These are phyloP conservation scores for Mycena olivaceomarginata DNA, from an alignment of 768 basidiomycete genomes.

Conservation along the genomic window DNA sequence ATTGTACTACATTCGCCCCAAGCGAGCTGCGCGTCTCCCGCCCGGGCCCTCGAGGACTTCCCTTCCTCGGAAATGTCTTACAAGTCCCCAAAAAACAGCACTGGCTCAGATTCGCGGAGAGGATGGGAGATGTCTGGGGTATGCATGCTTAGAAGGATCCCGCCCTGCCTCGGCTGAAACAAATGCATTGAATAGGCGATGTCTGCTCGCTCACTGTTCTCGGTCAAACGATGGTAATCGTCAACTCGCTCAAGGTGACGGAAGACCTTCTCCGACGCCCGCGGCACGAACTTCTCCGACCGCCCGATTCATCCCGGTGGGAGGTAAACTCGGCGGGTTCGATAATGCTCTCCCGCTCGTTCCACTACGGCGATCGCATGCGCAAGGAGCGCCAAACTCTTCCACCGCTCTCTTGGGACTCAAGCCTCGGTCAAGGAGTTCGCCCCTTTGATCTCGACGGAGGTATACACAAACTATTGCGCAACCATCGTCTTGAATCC, in stretches of 20 bases:
- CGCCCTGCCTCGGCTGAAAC: background rate
- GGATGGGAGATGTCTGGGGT: background rate
- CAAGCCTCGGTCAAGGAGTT: background rate
- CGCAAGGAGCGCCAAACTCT: conserved; percentile 10
- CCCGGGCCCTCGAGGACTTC: background rate
- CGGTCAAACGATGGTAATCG: background rate
- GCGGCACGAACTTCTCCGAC: background rate
- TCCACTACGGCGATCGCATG: conserved; percentile 1
- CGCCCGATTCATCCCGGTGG: background rate
- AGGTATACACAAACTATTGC: background rate
- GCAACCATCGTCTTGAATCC: background rate
- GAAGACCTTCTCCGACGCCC: conserved; percentile 1
- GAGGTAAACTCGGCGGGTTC: conserved; percentile 2
- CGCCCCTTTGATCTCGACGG: background rate
- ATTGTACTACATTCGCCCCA: background rate
- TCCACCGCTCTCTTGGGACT: background rate
- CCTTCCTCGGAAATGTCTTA: background rate
- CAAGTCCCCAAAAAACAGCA: background rate
- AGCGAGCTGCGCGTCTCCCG: background rate
- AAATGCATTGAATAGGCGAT: background rate
- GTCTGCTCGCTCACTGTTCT: background rate
- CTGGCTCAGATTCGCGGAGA: background rate
- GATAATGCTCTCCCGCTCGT: background rate
- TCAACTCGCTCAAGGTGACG: background rate
- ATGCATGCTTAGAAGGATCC: background rate